Percentiles rank a stretch among this genome's conserved stretches.
These are phyloP conservation scores for Pseudohyphozyma bogoriensis DNA, from an alignment of 768 basidiomycete genomes.

Conservation along the genomic window DNA sequence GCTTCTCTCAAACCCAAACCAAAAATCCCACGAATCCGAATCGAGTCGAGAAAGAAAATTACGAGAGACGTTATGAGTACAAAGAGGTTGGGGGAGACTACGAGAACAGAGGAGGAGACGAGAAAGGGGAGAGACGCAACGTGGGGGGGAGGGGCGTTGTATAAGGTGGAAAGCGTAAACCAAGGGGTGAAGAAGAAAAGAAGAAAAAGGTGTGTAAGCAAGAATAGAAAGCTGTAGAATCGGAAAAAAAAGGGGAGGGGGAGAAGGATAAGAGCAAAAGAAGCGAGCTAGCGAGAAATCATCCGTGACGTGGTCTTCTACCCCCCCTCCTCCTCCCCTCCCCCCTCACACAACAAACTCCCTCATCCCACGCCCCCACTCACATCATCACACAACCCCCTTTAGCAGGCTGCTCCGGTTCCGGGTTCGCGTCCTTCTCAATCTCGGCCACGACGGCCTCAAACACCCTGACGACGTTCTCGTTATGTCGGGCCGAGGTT, in stretches of 20 bases:
- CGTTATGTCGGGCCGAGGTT: slow-evolving; percentile 31
- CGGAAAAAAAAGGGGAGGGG: neutral
- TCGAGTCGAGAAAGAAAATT: too few species aligned
- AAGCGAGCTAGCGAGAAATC: neutral
- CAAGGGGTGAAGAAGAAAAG: neutral
- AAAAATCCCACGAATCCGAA: too few species aligned
- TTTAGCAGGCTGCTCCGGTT: slow-evolving; percentile 5
- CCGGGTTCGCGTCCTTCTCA: slow-evolving; percentile 31
- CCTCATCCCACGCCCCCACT: neutral
- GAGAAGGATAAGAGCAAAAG: neutral
- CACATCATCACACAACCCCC: neutral
- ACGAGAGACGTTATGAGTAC: too few species aligned
- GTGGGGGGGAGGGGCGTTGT: too few species aligned
- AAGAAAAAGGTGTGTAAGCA: neutral
- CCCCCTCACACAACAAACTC: neutral
- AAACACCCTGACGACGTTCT: slow-evolving; percentile 33
- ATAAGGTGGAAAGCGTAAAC: too few species aligned
- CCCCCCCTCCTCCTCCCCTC: too few species aligned
- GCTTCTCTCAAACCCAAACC: too few species aligned
- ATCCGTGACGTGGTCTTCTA: neutral
- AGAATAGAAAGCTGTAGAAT: neutral
- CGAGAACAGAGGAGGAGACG: too few species aligned
- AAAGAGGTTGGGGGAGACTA: too few species aligned
- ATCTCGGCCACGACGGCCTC: slow-evolving; percentile 30
- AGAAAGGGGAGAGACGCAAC: too few species aligned